Evolutionary conservation across 257 asterid species (phyloP).

Genomic region (Ligustrum vulgare): DNA sequence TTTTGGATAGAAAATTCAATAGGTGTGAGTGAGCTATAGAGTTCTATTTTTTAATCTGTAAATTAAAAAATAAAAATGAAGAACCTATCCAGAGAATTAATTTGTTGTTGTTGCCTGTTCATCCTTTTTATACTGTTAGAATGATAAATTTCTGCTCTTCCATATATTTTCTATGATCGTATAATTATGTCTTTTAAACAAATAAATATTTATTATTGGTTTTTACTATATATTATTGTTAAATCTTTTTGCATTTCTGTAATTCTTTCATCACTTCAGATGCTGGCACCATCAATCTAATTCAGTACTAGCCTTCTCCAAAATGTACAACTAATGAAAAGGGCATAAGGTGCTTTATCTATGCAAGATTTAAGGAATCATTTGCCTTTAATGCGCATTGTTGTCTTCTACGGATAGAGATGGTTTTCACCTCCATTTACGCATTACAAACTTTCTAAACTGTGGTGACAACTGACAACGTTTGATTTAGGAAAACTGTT

Average conservation of each 20-base stretch:
- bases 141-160: conserved; percentile 17
- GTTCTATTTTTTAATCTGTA: conserved; percentile 45
- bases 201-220: no score
- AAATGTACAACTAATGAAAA: background rate
- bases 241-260: background rate
- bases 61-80: conserved; percentile 19
- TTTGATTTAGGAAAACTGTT: no score
- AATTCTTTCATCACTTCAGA: conserved; percentile 1
- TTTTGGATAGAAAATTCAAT: conserved; percentile 39
- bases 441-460: conserved; percentile 7
- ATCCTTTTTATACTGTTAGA: conserved; percentile 9
- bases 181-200: background rate
- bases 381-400: conserved; percentile 26
- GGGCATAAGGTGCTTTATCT: conserved; percentile 2
- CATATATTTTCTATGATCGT: background rate
- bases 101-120: conserved; percentile 8
- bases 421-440: conserved; percentile 32
- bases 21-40: conserved; percentile 43
- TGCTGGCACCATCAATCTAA: conserved; percentile 12
- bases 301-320: conserved; percentile 15
- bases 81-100: conserved; percentile 27
- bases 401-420: conserved; percentile 38
- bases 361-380: conserved; percentile 25
- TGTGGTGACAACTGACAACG: no score
- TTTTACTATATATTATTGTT: no score